Evolutionary conservation across 352 stramenopile species (phyloP).

Genomic region (Thraustochytrium sp.): DNA sequence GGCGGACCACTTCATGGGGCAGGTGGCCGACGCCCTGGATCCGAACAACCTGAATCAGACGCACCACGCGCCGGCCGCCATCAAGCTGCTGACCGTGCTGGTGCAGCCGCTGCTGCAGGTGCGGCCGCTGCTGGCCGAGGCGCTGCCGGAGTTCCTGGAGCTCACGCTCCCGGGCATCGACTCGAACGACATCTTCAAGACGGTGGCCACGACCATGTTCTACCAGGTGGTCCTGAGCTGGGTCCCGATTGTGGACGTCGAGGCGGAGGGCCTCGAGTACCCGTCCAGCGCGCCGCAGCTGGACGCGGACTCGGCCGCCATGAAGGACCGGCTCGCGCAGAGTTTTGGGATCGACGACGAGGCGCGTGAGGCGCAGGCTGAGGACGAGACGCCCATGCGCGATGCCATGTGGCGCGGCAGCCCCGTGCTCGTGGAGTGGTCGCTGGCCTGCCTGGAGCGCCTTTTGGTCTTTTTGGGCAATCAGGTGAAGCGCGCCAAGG

Average conservation of each 20-base stretch:
- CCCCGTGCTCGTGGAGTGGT: slow-evolving; percentile 4
- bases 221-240: slow-evolving; percentile 39
- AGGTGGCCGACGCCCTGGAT: slow-evolving; percentile 1
- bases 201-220: slow-evolving; percentile 25
- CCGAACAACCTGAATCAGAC: slow-evolving; percentile 40
- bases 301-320: background rate
- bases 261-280: background rate
- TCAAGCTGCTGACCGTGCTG: slow-evolving; percentile 34
- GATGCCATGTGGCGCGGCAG: slow-evolving; percentile 24
- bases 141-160: slow-evolving; percentile 21
- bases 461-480: slow-evolving; percentile 20
- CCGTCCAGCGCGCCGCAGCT: background rate
- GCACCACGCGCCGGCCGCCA: slow-evolving; percentile 16
- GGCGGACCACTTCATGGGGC: background rate
- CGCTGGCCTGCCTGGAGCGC: background rate
- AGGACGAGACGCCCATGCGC: slow-evolving; percentile 28
- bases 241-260: slow-evolving; percentile 25
- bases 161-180: slow-evolving; percentile 24
- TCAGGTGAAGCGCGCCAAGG: slow-evolving; percentile 22
- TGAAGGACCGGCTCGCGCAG: background rate
- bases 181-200: slow-evolving; percentile 40
- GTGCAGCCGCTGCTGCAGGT: slow-evolving; percentile 34
- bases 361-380: background rate
- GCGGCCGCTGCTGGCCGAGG: slow-evolving; percentile 4
- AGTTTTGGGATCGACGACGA: slow-evolving; percentile 27